These are phyloP conservation scores for Jacaranda mimosifolia DNA, from an alignment of 257 asterid species.

Conservation along the genomic window DNA sequence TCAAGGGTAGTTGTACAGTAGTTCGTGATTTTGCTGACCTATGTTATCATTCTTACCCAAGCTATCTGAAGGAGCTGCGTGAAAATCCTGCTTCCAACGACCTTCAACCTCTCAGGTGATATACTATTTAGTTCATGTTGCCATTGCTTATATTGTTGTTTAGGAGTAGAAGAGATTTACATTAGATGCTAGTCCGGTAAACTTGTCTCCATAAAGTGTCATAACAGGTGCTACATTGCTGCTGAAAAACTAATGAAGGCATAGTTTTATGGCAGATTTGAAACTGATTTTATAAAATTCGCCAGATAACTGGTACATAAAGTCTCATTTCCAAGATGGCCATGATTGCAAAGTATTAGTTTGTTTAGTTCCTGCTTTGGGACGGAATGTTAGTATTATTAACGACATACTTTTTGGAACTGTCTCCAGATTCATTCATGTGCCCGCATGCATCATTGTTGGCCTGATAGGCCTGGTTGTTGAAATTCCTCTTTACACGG, in stretches of 20 bases:
- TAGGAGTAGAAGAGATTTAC: neutral
- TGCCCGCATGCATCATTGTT: conserved; percentile 84
- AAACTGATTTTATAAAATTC: neutral
- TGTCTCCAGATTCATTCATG: conserved; percentile 71
- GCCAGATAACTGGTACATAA: neutral
- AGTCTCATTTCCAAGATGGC: neutral
- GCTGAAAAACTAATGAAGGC: too few relatives aligned
- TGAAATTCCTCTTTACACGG: conserved; percentile 86
- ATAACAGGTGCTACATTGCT: too few relatives aligned
- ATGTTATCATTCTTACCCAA: conserved; percentile 81
- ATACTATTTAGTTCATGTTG: conserved; percentile 11
- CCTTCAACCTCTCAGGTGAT: conserved; percentile 79
- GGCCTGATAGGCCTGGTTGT: conserved; percentile 82
- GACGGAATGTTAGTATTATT: neutral
- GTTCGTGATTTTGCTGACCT: conserved; percentile 91
- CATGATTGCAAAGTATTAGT: conserved; percentile 10
- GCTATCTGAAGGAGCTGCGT: conserved; percentile 70
- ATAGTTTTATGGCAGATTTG: too few relatives aligned
- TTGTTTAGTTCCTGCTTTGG: conserved; percentile 1
- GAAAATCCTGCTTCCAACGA: conserved; percentile 61
- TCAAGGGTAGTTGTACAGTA: conserved; percentile 86
- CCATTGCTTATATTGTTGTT: neutral
- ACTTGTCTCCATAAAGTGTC: too few relatives aligned
- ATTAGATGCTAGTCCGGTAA: too few relatives aligned
- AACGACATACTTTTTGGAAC: conserved; percentile 23